phyloP scores from a whole-genome alignment of 2,329 filamentous ascomycete species.

The Penicillium verrucosum region DNA sequence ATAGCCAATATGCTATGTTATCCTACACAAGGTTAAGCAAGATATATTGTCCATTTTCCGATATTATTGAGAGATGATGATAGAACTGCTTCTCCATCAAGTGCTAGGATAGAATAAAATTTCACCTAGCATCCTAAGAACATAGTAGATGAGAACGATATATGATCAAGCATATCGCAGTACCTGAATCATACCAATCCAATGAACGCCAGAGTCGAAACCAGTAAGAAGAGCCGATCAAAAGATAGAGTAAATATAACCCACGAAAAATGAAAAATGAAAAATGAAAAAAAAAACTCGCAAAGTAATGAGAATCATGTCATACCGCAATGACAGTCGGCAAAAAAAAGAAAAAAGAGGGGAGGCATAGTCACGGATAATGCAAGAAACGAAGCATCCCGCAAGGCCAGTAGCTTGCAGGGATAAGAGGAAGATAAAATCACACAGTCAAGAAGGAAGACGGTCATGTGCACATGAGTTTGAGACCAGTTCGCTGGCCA shows the following conservation, averaged over 20 bases:
- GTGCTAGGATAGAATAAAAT: neutral
- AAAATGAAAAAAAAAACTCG: neutral
- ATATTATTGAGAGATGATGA: neutral
- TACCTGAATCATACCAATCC: slow-evolving; percentile 13
- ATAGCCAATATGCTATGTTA: neutral
- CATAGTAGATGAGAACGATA: slow-evolving; percentile 7
- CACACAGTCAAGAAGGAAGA: slow-evolving; percentile 21
- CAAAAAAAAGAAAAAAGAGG: neutral
- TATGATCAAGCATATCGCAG: slow-evolving; percentile 11
- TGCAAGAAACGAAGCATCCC: slow-evolving; percentile 3
- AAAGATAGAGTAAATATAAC: slow-evolving; percentile 13
- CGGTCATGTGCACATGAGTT: slow-evolving; percentile 26
- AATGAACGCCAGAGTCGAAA: slow-evolving; percentile 19
- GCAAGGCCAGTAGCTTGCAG: slow-evolving; percentile 7
- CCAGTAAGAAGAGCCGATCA: slow-evolving; percentile 2
- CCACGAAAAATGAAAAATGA: slow-evolving; percentile 1
- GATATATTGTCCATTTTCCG: neutral
- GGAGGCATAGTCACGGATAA: slow-evolving; percentile 3
- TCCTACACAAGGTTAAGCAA: neutral
- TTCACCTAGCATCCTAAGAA: neutral
- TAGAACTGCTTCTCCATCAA: neutral
- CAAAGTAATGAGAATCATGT: slow-evolving; percentile 9
- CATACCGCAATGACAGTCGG: slow-evolving; percentile 8
- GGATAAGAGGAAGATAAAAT: slow-evolving; percentile 13
- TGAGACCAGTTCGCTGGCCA: slow-evolving; percentile 15